Base-by-base conservation (phyloP, 495 filamentous ascomycete species). In the Podospora sp. region DNA sequence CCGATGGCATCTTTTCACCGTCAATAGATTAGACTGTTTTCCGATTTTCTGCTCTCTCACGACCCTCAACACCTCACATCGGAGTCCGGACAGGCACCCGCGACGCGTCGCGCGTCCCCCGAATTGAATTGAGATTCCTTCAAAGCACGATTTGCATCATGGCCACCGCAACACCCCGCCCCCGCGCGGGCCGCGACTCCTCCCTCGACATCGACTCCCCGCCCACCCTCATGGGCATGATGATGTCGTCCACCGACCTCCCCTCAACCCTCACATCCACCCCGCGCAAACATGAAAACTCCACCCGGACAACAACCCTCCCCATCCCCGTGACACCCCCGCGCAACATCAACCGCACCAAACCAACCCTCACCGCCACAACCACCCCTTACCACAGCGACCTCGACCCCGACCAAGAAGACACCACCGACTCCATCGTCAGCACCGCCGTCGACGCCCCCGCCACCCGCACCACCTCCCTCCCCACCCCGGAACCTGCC, bases 211-310 rank as follows among this genome's bases (percentile, higher is more conserved):
- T 46, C 40, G 40, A 46, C 16, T 12, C 40, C 40, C 53, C 53
- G 22, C 53, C 53, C 16, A 57, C 53, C 26, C 53, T 57, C 22
- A 57, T 57, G 53, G 53, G 53, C 26, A 24, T 57, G 21, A 57
- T 57, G 53, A 57, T 57, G 53, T 57, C 53, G 21, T 57, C 16
- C 53, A 57, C 18, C 53, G 53, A 57, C 53, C 53, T 57, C 53
- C 53, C 53, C 18, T 57, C 53, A 2, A 57, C 53, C 21, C 53
- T 57, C 22, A 57, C 53, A 25, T 24, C 26, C 40, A 46, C 9
- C 9, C 40, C 40, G 2, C 40, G 11, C n/a, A n/a, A n/a, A n/a
- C n/a, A n/a, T n/a, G 11, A 46, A 46, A 46, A 18, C 40, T 12
- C 6, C 40, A 46, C 40, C 40, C 16, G 40, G 53, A 16, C 53